Evolutionary conservation across 345 rosid species (phyloP).

Genomic region (Syzygium jambos): DNA sequence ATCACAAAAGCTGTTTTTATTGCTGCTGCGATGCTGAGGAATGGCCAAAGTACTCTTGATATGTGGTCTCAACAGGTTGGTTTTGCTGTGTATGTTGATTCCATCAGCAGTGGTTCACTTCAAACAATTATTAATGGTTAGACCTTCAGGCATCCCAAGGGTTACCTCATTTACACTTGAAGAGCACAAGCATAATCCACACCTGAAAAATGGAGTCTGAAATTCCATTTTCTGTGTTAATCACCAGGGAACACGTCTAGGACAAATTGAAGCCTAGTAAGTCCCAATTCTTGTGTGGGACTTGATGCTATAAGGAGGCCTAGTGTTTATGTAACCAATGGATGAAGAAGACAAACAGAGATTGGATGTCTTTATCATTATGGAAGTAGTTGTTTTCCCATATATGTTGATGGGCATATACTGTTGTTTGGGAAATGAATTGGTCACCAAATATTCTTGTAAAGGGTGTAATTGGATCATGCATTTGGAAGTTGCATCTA

Average conservation of each 20-base stretch:
- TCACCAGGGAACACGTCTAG: background rate
- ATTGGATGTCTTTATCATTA: background rate
- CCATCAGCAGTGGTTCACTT: background rate
- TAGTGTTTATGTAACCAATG: background rate
- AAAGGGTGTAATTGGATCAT: background rate
- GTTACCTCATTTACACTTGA: background rate
- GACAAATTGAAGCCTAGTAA: background rate
- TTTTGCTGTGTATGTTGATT: background rate
- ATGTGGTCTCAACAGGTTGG: constrained; percentile 69
- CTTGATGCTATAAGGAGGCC: background rate
- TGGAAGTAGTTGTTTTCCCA: background rate
- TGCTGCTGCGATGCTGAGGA: constrained; percentile 74
- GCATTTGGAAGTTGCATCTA: background rate
- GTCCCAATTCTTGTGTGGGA: background rate
- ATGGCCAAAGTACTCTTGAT: constrained; percentile 74
- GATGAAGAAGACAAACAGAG: background rate
- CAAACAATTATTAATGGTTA: background rate
- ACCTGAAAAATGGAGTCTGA: background rate
- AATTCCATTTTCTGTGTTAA: background rate
- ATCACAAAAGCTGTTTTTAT: constrained; percentile 65
- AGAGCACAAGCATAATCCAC: background rate
- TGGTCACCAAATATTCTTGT: background rate
- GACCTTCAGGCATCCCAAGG: background rate
- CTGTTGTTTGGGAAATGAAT: background rate
- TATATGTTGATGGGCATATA: background rate